Evolutionary conservation across 495 filamentous ascomycete genomes (phyloP).

Genomic region (Penicillium roqueforti): DNA sequence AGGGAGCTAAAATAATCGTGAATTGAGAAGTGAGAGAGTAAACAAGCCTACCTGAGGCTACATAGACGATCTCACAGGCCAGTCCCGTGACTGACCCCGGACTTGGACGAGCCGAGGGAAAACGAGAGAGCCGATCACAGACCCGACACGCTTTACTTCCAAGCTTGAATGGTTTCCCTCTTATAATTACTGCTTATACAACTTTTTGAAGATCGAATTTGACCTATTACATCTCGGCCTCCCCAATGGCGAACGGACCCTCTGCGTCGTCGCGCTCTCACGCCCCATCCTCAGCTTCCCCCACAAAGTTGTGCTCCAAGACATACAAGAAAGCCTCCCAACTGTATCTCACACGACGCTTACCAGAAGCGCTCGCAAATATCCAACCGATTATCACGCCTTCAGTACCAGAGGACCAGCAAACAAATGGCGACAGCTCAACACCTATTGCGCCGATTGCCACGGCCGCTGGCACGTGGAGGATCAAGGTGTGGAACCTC

Average conservation of each 20-base stretch:
- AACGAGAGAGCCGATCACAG: conserved; percentile 29
- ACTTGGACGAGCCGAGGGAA: conserved; percentile 34
- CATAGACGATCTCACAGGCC: conserved; percentile 10
- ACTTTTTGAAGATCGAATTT: conserved; percentile 2
- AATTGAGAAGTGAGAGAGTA: too few species aligned
- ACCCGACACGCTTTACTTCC: conserved; percentile 16
- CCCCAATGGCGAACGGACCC: conserved; percentile 34
- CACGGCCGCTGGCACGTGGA: conserved; percentile 64
- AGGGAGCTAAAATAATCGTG: too few species aligned
- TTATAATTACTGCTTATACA: conserved; percentile 5
- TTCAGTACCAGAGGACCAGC: conserved; percentile 31
- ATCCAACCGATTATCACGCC: conserved; percentile 71
- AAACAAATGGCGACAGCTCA: conserved; percentile 34
- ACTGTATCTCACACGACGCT: conserved; percentile 85
- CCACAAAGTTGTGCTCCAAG: conserved; percentile 60
- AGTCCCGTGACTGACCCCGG: conserved; percentile 32
- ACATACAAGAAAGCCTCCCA: conserved; percentile 83
- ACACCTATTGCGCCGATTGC: conserved; percentile 61
- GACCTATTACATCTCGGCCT: conserved; percentile 5
- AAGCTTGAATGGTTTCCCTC: conserved; percentile 7
- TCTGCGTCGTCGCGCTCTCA: conserved; percentile 39
- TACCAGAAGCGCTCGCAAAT: conserved; percentile 80
- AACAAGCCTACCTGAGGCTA: too few species aligned
- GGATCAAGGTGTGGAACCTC: conserved; percentile 95
- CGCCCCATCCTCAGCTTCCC: conserved; percentile 47